Conservation (phyloP, 345 rosid species). For the Murraya koenigii region DNA sequence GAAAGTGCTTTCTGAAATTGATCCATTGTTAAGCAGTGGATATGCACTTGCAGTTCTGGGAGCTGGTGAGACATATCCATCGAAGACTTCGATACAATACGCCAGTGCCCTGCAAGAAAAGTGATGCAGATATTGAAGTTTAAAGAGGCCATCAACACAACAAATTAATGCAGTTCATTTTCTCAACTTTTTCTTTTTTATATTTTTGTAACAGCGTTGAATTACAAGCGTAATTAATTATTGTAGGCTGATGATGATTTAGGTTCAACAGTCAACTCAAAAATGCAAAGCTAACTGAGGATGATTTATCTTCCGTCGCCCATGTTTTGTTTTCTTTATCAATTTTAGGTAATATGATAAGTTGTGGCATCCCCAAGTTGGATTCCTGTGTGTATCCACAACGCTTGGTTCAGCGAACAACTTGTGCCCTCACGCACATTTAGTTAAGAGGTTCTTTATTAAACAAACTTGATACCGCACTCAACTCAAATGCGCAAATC, state of each 20-base stretch:
- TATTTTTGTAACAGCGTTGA: neutral
- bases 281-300: neutral
- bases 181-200: neutral
- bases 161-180: neutral
- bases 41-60: slow-evolving; percentile 23
- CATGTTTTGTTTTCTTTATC: neutral
- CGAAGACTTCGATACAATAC: slow-evolving; percentile 1
- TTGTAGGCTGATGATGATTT: neutral
- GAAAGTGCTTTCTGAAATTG: slow-evolving; percentile 13
- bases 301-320: too few species aligned
- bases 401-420: neutral
- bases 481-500: too few species aligned
- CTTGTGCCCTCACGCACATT: neutral
- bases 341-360: neutral
- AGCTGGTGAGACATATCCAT: slow-evolving; percentile 22
- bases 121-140: neutral
- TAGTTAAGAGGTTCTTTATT: too few species aligned
- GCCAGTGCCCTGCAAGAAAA: slow-evolving; percentile 9
- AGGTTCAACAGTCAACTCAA: neutral
- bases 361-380: neutral
- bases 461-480: too few species aligned
- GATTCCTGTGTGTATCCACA: slow-evolving; percentile 10
- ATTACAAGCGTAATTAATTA: neutral
- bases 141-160: neutral
- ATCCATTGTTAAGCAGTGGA: slow-evolving; percentile 18